These are phyloP conservation scores for Trametes cingulata DNA, from an alignment of 768 basidiomycete genomes.

Conservation along the genomic window DNA sequence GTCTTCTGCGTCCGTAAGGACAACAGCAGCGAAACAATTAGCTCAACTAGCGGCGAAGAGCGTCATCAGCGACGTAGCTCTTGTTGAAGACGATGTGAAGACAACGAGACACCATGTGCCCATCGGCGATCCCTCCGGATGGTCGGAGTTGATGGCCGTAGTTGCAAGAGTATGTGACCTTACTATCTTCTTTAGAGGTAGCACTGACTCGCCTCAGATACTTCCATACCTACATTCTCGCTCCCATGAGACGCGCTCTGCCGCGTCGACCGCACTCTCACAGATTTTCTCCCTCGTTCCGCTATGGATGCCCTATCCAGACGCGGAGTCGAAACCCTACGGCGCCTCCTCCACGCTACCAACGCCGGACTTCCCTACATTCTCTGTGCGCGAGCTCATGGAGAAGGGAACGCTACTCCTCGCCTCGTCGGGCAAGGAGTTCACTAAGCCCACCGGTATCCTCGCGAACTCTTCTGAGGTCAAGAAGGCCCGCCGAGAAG, in stretches of 20 bases:
- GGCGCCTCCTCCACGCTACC: conserved; percentile 34
- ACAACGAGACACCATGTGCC: conserved; percentile 57
- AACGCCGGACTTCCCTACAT: conserved; percentile 65
- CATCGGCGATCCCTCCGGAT: conserved; percentile 69
- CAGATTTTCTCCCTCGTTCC: conserved; percentile 86
- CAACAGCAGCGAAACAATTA: conserved; percentile 95
- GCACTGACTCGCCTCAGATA: conserved; percentile 50
- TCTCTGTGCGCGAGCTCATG: conserved; percentile 77
- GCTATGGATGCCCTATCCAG: conserved; percentile 61
- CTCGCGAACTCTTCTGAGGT: conserved; percentile 77
- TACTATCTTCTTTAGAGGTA: not conserved
- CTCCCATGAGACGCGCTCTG: conserved; percentile 88
- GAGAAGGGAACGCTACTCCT: conserved; percentile 77
- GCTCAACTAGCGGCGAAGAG: conserved; percentile 88
- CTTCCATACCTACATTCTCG: conserved; percentile 89
- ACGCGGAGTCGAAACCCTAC: conserved; percentile 33
- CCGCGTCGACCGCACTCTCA: conserved; percentile 86
- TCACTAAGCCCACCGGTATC: conserved; percentile 69
- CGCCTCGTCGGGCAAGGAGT: conserved; percentile 94
- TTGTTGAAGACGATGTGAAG: conserved; percentile 74
- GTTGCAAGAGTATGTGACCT: conserved; percentile 71
- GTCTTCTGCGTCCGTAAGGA: conserved; percentile 83
- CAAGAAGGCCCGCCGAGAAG: conserved; percentile 84
- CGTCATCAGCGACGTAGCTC: conserved; percentile 78
- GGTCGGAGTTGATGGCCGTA: conserved; percentile 89